Evolutionary conservation across 2,329 filamentous ascomycete genomes (phyloP).

Genomic region (Zarea fungicola): DNA sequence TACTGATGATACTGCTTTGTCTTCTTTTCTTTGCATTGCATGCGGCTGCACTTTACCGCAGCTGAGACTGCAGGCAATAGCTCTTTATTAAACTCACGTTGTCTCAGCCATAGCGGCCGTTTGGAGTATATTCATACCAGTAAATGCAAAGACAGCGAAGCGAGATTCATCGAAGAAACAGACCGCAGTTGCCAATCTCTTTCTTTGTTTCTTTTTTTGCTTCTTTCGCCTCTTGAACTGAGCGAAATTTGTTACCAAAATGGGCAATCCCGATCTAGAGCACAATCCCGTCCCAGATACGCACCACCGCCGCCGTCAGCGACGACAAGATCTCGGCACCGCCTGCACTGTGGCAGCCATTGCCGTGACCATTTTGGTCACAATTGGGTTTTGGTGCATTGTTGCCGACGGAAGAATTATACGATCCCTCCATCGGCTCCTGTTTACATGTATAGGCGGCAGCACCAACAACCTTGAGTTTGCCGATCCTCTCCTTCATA

Average conservation of each 20-base stretch:
- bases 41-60: too few relatives aligned
- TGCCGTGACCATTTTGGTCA: slow-evolving; percentile 1
- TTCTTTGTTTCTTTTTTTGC: background rate
- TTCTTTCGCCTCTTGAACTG: too few relatives aligned
- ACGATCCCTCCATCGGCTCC: background rate
- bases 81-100: too few relatives aligned
- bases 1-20: too few relatives aligned
- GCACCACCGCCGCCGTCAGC: slow-evolving; percentile 1
- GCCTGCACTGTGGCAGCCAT: slow-evolving; percentile 12
- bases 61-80: too few relatives aligned
- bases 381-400: background rate
- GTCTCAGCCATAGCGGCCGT: too few relatives aligned
- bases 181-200: too few relatives aligned
- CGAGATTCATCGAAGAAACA: too few relatives aligned
- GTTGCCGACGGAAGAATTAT: background rate
- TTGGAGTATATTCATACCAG: too few relatives aligned
- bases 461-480: background rate
- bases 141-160: too few relatives aligned
- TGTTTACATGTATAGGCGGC: too few relatives aligned
- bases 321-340: slow-evolving; percentile 7
- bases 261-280: slow-evolving; percentile 9
- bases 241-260: background rate
- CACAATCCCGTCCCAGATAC: background rate
- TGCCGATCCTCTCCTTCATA: background rate
- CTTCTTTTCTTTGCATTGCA: too few relatives aligned